Percentiles rank a stretch among this genome's conserved stretches.
These are phyloP conservation scores for Thelephora terrestris DNA, from an alignment of 1,284 basidiomycete species.

Conservation along the genomic window DNA sequence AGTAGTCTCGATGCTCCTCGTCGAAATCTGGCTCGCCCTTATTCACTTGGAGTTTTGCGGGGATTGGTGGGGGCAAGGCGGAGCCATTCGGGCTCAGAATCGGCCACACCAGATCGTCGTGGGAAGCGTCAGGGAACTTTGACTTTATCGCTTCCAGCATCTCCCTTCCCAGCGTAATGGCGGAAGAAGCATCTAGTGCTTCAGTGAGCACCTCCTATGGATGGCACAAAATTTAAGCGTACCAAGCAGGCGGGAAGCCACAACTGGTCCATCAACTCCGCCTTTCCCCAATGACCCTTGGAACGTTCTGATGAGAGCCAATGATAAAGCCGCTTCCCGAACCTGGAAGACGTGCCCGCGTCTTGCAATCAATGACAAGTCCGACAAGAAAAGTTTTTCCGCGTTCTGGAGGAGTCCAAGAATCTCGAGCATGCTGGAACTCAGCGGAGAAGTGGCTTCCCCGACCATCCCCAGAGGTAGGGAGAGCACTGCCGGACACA, in stretches of 20 bases:
- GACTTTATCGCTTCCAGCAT: slow-evolving; percentile 59
- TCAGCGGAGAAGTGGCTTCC: slow-evolving; percentile 27
- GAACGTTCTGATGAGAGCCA: slow-evolving; percentile 65
- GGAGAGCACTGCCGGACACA: slow-evolving; percentile 51
- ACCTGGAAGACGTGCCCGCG: slow-evolving; percentile 61
- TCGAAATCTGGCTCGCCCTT: slow-evolving; percentile 21
- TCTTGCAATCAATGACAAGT: slow-evolving; percentile 45
- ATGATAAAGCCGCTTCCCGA: slow-evolving; percentile 60
- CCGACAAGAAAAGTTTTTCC: slow-evolving; percentile 60
- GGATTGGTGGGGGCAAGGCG: slow-evolving; percentile 21
- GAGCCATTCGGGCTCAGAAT: slow-evolving; percentile 34
- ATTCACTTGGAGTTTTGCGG: slow-evolving; percentile 9
- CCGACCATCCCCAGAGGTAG: slow-evolving; percentile 72
- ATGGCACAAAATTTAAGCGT: slow-evolving; percentile 14
- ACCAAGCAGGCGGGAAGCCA: slow-evolving; percentile 65
- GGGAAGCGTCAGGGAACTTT: slow-evolving; percentile 41
- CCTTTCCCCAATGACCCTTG: slow-evolving; percentile 69
- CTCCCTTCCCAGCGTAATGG: slow-evolving; percentile 75
- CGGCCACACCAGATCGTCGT: slow-evolving; percentile 66
- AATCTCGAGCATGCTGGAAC: slow-evolving; percentile 49
- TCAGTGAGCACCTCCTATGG: neutral
- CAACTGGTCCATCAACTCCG: slow-evolving; percentile 35
- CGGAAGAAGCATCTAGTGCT: slow-evolving; percentile 50
- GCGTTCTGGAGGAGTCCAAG: slow-evolving; percentile 52
- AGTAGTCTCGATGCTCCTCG: slow-evolving; percentile 40